Percentiles rank a stretch among this genome's conserved stretches.
phyloP scores from a whole-genome alignment of 2,329 filamentous ascomycete genomes.

The Stachybotrys elegans region DNA sequence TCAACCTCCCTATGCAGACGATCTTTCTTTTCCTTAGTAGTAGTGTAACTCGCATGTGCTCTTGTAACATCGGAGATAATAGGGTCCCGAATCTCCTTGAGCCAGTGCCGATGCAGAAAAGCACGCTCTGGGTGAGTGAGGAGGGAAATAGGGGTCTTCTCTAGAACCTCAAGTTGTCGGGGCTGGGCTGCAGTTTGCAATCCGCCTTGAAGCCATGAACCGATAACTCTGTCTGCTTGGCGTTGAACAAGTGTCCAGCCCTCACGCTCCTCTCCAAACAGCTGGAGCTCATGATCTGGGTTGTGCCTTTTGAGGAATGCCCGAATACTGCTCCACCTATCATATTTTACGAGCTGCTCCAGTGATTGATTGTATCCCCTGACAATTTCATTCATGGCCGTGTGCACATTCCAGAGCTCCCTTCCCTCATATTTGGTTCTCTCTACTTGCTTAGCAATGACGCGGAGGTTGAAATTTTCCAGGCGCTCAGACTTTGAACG shows the following conservation, averaged over 20 bases:
- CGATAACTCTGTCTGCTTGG: background rate
- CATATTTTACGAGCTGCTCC: background rate
- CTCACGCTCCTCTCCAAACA: constrained; percentile 4
- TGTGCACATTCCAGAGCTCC: constrained; percentile 13
- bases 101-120: constrained; percentile 6
- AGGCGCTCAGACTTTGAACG: constrained; percentile 51
- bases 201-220: constrained; percentile 4
- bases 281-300: constrained; percentile 1
- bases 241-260: background rate
- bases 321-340: constrained; percentile 2
- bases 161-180: background rate
- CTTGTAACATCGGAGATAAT: constrained; percentile 9
- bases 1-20: constrained; percentile 24
- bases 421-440: constrained; percentile 35
- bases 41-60: constrained; percentile 1
- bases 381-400: background rate
- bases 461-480: constrained; percentile 42
- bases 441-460: constrained; percentile 21
- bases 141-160: background rate
- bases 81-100: constrained; percentile 3
- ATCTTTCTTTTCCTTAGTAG: constrained; percentile 3
- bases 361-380: background rate
- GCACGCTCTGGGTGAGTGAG: constrained; percentile 8
- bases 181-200: background rate
- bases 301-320: background rate